Evolutionary conservation across 345 rosid species (phyloP).

Genomic region (Cardiospermum halicacabum): DNA sequence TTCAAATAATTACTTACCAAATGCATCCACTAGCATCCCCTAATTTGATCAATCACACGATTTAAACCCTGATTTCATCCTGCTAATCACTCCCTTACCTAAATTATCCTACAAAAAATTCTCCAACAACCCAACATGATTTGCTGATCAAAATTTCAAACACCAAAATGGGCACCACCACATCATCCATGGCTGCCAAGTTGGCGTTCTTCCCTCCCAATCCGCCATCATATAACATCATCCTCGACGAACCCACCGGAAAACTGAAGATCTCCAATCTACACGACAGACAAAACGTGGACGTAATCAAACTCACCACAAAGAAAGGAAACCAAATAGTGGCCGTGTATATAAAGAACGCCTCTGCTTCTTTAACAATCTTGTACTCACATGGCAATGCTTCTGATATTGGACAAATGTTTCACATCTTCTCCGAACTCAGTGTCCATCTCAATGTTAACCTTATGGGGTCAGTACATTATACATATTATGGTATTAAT

Average conservation of each 20-base stretch:
- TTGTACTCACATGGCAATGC: conserved; percentile 96
- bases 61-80: too few species aligned
- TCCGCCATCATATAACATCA: conserved; percentile 76
- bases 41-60: too few species aligned
- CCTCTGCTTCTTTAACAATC: conserved; percentile 65
- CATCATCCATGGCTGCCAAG: conserved; percentile 90
- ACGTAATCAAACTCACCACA: conserved; percentile 55
- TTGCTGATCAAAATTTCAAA: too few species aligned
- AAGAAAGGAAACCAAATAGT: conserved; percentile 70
- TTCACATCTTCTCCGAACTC: conserved; percentile 57
- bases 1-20: too few species aligned
- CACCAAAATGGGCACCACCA: too few species aligned
- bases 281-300: conserved; percentile 53
- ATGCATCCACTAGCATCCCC: too few species aligned
- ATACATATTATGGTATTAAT: too few species aligned
- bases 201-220: conserved; percentile 90
- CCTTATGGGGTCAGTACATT: conserved; percentile 81
- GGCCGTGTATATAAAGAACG: conserved; percentile 61
- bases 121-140: too few species aligned
- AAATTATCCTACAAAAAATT: too few species aligned
- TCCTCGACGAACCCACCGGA: conserved; percentile 50
- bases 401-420: conserved; percentile 83
- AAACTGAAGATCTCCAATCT: conserved; percentile 47
- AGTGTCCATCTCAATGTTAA: conserved; percentile 71
- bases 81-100: too few species aligned